phyloP scores from a whole-genome alignment of 805 yeast species.

The Ogataea populi-albae region DNA sequence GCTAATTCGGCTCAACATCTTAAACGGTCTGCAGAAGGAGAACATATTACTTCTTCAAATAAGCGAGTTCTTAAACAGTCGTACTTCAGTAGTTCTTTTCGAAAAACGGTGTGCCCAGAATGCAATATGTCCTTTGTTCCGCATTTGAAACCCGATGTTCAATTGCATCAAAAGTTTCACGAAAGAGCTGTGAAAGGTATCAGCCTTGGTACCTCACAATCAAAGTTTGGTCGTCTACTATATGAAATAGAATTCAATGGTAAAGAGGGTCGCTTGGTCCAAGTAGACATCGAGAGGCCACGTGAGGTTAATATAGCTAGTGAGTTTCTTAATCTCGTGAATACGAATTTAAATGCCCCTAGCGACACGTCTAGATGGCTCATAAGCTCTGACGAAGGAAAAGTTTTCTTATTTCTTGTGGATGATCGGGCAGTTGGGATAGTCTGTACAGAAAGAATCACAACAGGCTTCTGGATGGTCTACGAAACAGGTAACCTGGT shows the following conservation, averaged over 20 bases:
- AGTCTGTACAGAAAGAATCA: conserved; percentile 48
- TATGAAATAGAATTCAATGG: conserved; percentile 6
- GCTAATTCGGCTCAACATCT: neutral
- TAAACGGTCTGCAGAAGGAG: neutral
- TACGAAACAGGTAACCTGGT: conserved; percentile 48
- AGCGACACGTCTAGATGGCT: conserved; percentile 22
- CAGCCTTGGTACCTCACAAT: conserved; percentile 6
- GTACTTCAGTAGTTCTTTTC: conserved; percentile 16
- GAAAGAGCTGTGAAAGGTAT: conserved; percentile 34
- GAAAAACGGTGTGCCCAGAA: conserved; percentile 37
- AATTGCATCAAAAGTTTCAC: conserved; percentile 53
- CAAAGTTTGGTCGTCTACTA: conserved; percentile 10
- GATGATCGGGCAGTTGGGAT: conserved; percentile 49
- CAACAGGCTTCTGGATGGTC: conserved; percentile 58
- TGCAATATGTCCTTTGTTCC: conserved; percentile 55
- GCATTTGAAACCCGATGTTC: conserved; percentile 40
- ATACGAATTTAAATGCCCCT: conserved; percentile 61
- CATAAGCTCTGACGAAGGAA: conserved; percentile 33
- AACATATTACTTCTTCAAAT: conserved; percentile 2
- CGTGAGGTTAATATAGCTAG: conserved; percentile 35
- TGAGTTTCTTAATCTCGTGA: conserved; percentile 51
- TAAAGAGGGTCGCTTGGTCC: conserved; percentile 27
- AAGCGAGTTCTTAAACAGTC: conserved; percentile 12
- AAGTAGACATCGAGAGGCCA: conserved; percentile 32
- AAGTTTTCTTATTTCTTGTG: conserved; percentile 48